A percentile compares a stretch with the other conserved stretches of the same genome.
Evolutionary conservation across 208 protist species (phyloP).

Genomic region (Phytomonas sp.): DNA sequence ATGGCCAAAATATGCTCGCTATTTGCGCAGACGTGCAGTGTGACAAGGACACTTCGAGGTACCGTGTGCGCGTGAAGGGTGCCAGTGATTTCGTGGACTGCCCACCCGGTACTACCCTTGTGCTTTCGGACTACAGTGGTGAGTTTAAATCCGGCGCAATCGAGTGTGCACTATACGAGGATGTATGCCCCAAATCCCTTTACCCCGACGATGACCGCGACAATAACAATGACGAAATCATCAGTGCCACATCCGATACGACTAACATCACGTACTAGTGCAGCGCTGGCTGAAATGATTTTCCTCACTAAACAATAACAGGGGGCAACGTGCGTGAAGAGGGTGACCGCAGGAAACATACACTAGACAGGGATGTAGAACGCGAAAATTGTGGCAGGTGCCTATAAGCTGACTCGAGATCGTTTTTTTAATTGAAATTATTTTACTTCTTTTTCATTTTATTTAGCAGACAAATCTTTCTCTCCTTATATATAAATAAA

Average conservation of each 20-base stretch:
- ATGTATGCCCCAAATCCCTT: slow-evolving; percentile 26
- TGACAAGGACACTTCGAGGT: slow-evolving; percentile 5
- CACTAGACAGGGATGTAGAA: too few species aligned
- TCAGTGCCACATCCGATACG: background rate
- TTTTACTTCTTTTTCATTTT: background rate
- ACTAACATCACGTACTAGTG: background rate
- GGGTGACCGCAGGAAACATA: background rate
- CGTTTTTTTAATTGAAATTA: background rate
- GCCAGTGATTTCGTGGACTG: slow-evolving; percentile 9
- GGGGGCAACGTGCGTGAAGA: background rate
- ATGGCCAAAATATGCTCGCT: background rate
- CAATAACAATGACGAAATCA: too few species aligned
- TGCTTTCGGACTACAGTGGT: slow-evolving; percentile 5
- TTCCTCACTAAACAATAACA: background rate
- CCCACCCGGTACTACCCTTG: slow-evolving; percentile 7
- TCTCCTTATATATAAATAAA: background rate
- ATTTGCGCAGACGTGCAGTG: slow-evolving; percentile 22
- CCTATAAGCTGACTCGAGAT: background rate
- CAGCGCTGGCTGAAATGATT: background rate
- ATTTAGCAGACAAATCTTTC: background rate
- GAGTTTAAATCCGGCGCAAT: slow-evolving; percentile 18
- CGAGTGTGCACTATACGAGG: slow-evolving; percentile 23
- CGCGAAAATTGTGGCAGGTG: background rate
- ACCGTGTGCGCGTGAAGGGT: slow-evolving; percentile 10
- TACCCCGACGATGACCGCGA: too few species aligned